A percentile compares a stretch with the other conserved stretches of the same genome.
phyloP scores from a whole-genome alignment of 345 rosid genomes.

The Boechera divaricarpa region DNA sequence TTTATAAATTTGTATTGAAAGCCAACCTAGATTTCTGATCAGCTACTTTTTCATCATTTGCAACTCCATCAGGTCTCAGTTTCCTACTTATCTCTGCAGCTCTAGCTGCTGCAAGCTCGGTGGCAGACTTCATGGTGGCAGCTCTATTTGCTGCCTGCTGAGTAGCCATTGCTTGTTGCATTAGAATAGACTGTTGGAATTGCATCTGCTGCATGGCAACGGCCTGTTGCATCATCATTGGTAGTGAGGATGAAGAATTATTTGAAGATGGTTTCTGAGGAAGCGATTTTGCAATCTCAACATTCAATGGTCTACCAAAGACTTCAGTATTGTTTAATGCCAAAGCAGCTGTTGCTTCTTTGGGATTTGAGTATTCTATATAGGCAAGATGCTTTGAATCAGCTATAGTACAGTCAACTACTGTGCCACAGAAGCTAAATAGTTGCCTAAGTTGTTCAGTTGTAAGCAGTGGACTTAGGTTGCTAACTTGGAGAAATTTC shows the following conservation, averaged over 20 bases:
- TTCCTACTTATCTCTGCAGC: conserved; percentile 96
- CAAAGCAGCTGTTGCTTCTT: conserved; percentile 92
- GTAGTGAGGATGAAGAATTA: conserved; percentile 78
- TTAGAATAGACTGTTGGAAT: conserved; percentile 93
- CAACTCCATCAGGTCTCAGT: conserved; percentile 83
- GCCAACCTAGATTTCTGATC: conserved; percentile 67
- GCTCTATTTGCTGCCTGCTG: conserved; percentile 98
- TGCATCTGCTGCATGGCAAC: conserved; percentile 99
- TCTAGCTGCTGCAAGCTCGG: conserved; percentile 96
- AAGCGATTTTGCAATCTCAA: conserved; percentile 95
- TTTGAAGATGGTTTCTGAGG: conserved; percentile 70
- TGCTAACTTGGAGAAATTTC: conserved; percentile 95
- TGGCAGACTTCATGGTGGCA: conserved; percentile 96
- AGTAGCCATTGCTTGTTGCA: conserved; percentile 95
- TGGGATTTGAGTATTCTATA: conserved; percentile 84
- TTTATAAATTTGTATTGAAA: not conserved
- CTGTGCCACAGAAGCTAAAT: conserved; percentile 90
- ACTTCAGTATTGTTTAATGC: conserved; percentile 94
- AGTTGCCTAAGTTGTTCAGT: conserved; percentile 91
- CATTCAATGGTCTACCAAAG: conserved; percentile 89
- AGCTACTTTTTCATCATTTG: conserved; percentile 62
- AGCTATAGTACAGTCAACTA: conserved; percentile 78
- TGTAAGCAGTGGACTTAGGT: conserved; percentile 90
- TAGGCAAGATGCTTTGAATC: conserved; percentile 93
- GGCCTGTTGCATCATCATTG: conserved; percentile 99